These are phyloP conservation scores for Scutellaria barbata DNA, from an alignment of 257 asterid genomes.

Conservation along the genomic window DNA sequence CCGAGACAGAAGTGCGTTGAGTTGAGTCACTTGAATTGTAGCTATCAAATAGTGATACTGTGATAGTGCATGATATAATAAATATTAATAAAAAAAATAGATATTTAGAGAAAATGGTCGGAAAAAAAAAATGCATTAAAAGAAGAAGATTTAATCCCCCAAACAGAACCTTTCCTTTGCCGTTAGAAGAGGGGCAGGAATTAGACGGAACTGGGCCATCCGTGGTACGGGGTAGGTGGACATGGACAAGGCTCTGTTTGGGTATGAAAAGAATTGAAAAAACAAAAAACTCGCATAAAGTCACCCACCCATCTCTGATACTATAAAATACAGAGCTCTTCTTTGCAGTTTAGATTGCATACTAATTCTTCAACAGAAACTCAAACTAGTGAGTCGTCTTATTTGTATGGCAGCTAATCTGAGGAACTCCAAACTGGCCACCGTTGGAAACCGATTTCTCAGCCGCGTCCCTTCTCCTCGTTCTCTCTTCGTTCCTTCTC, in stretches of 20 bases:
- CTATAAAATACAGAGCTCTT: slow-evolving; percentile 35
- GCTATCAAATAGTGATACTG: too few relatives aligned
- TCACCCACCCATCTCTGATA: slow-evolving; percentile 1
- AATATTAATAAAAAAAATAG: not conserved
- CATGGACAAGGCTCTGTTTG: slow-evolving; percentile 14
- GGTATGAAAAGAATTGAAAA: not conserved
- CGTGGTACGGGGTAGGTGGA: slow-evolving; percentile 41
- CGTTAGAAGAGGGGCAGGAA: slow-evolving; percentile 38
- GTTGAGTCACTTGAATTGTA: too few relatives aligned
- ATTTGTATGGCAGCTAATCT: slow-evolving; percentile 67
- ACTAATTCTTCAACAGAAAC: not conserved
- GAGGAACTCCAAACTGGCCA: slow-evolving; percentile 51
- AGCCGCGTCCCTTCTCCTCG: slow-evolving; percentile 41
- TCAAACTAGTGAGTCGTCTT: not conserved
- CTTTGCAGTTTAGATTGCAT: slow-evolving; percentile 22
- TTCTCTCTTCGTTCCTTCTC: slow-evolving; percentile 33
- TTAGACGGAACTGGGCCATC: slow-evolving; percentile 34
- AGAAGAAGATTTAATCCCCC: not conserved
- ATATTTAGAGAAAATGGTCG: too few relatives aligned
- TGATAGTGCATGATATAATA: too few relatives aligned
- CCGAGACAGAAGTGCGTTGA: too few relatives aligned
- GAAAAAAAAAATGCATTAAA: not conserved
- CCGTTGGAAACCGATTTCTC: slow-evolving; percentile 53
- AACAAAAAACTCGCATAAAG: not conserved
- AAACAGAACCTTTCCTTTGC: slow-evolving; percentile 17